Evolutionary conservation across 352 stramenopile genomes (phyloP).

Genomic region (Globisporangium cederbergense): DNA sequence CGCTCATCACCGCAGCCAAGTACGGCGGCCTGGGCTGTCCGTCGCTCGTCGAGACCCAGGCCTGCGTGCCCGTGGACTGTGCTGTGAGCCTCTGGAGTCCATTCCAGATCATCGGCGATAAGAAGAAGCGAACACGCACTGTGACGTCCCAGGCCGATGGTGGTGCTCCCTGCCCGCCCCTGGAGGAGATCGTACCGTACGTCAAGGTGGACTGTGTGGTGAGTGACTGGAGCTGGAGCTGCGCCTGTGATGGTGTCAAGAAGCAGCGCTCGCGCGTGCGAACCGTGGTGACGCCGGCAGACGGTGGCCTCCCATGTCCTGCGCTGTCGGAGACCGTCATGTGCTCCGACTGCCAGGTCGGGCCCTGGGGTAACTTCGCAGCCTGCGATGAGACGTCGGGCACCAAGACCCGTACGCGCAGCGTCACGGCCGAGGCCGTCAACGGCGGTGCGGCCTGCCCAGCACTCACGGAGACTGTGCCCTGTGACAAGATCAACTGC

Average conservation of each 20-base stretch:
- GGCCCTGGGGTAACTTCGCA: conserved; percentile 29
- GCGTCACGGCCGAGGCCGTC: conserved; percentile 21
- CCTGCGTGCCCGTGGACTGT: conserved; percentile 43
- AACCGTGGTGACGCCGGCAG: conserved; percentile 26
- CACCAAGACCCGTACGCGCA: conserved; percentile 31
- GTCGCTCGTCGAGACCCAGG: conserved; percentile 21
- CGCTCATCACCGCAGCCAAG: conserved; percentile 27
- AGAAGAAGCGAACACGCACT: conserved; percentile 36
- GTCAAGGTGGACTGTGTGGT: conserved; percentile 41
- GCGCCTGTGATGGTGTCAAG: conserved; percentile 29
- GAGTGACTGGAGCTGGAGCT: conserved; percentile 35
- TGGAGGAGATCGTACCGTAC: conserved; percentile 36
- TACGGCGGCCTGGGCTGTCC: conserved; percentile 35
- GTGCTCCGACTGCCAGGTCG: conserved; percentile 33
- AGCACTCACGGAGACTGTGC: conserved; percentile 21
- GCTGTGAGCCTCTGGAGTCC: conserved; percentile 30
- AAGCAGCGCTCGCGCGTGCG: conserved; percentile 30
- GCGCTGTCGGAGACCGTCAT: conserved; percentile 31
- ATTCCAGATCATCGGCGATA: conserved; percentile 31
- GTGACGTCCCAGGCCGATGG: conserved; percentile 38
- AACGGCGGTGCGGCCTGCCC: conserved; percentile 42
- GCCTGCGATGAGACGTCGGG: conserved; percentile 31
- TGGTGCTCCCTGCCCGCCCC: conserved; percentile 35
- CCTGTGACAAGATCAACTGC: conserved; percentile 52
- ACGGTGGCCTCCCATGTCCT: conserved; percentile 40